phyloP scores from a whole-genome alignment of 345 rosid genomes.

The Cardamine occulta region DNA sequence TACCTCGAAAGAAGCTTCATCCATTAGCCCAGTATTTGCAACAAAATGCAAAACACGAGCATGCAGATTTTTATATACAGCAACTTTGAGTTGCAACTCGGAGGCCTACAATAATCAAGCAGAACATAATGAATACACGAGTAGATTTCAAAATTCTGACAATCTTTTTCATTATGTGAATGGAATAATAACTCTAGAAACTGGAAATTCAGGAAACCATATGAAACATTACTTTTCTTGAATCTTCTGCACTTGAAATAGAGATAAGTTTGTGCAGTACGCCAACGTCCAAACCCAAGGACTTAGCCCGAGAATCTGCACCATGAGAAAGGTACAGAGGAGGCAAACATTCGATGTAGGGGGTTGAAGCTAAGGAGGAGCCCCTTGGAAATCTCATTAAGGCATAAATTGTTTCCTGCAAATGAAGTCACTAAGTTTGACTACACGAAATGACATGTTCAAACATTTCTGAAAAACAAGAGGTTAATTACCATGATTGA shows the following conservation, averaged over 20 bases:
- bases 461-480: conserved; percentile 25
- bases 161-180: conserved; percentile 16
- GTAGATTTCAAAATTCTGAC: background rate
- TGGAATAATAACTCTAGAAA: background rate
- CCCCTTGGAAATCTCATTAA: conserved; percentile 86
- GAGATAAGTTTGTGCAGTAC: conserved; percentile 72
- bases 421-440: conserved; percentile 31
- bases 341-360: conserved; percentile 39
- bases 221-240: conserved; percentile 50
- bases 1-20: conserved; percentile 71
- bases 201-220: conserved; percentile 31
- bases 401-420: conserved; percentile 70
- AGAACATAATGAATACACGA: conserved; percentile 19
- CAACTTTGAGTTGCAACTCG: conserved; percentile 56
- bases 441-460: conserved; percentile 16
- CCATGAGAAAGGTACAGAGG: conserved; percentile 46
- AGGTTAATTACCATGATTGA: conserved; percentile 58
- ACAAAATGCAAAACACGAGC: conserved; percentile 63
- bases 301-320: conserved; percentile 48
- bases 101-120: conserved; percentile 52
- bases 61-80: conserved; percentile 63
- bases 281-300: conserved; percentile 51
- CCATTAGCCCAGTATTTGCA: conserved; percentile 61
- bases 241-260: conserved; percentile 46
- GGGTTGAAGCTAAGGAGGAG: conserved; percentile 39